Base-by-base conservation (phyloP, 1,139 yeast genomes). In the Sugiyamaella novakii region DNA sequence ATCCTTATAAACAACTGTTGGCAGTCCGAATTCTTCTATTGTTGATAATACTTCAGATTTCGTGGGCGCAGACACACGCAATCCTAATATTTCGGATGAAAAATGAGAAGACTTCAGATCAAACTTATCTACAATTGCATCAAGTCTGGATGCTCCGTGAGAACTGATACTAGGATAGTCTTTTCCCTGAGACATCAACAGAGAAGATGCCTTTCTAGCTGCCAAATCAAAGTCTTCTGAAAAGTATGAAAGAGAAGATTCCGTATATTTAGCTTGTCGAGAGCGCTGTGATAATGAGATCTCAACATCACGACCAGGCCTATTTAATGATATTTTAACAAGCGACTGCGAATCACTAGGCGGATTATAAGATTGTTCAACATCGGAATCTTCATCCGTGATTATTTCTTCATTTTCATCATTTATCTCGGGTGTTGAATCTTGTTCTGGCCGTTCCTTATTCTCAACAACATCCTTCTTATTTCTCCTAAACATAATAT, bases 1-100 rank as follows among this genome's bases (percentile, higher is more conserved):
- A 52, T 79, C 85, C 1, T 59, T 54, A 60, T 84, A 84, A 17
- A 80, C 75, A 8, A 79, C 68, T 54, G 76, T 72, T 1, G 84
- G 75, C 4, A 77, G 58, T 0, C 82, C 83, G 28, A 64, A 59
- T 0, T 65, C 59, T 24, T 76, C 78, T 34, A 84, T 69, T 1
- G 72, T 64, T 12, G 69, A 62, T 12, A 66, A 46, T 1, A 78
- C 66, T 7, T 58, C 60, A 8, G 43, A 33, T 12, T 64, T 59
- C 1, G 64, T 57, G 1, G 63, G 63, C 0, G 62, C 60, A 5
- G 43, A 39, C 2, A 37, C 28, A n/a, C 43, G 31, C 2, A 52
- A 36, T 11, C 52, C 54, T 11, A 34, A 7, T 3, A 34, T 24
- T 3, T 34, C 38, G 6, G 38, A 18, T n/a, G 12, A 5, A 6